Conservation (phyloP, 148 eudicot species). For the Diospyros lotus region DNA sequence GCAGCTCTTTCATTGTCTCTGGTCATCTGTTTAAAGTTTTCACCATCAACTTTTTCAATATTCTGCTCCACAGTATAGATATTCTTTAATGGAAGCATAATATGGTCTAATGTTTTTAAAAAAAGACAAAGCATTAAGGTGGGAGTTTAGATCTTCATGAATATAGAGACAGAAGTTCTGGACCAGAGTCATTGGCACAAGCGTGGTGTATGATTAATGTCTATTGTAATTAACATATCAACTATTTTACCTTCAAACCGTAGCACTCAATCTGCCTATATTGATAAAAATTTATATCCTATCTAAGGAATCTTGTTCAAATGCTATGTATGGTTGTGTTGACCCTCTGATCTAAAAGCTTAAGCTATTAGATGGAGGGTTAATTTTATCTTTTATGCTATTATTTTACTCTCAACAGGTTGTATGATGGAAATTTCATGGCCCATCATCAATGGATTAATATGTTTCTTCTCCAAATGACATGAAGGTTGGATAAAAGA, state of each 20-base stretch:
- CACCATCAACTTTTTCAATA: conserved; percentile 5
- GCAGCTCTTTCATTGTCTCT: conserved; percentile 2
- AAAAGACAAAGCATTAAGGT: too few species aligned
- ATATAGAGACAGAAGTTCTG: neutral
- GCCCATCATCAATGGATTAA: neutral
- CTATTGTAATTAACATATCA: neutral
- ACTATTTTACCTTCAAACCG: neutral
- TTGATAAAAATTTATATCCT: too few species aligned
- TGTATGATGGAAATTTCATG: neutral
- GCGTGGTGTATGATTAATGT: too few species aligned
- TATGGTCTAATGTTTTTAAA: neutral
- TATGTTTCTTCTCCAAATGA: neutral
- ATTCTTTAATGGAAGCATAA: neutral
- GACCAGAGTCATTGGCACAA: neutral
- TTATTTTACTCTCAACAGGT: too few species aligned
- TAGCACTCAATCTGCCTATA: neutral
- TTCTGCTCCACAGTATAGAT: neutral
- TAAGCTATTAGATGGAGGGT: too few species aligned
- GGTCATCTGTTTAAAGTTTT: conserved; percentile 7
- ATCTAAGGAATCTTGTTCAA: neutral
- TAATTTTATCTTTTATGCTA: too few species aligned
- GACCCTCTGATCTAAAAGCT: too few species aligned
- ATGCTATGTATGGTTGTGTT: neutral
- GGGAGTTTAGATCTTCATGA: neutral
- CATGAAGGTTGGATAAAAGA: neutral